Evolutionary conservation across 2,329 filamentous ascomycete genomes (phyloP).

Genomic region (Colletotrichum sp.): DNA sequence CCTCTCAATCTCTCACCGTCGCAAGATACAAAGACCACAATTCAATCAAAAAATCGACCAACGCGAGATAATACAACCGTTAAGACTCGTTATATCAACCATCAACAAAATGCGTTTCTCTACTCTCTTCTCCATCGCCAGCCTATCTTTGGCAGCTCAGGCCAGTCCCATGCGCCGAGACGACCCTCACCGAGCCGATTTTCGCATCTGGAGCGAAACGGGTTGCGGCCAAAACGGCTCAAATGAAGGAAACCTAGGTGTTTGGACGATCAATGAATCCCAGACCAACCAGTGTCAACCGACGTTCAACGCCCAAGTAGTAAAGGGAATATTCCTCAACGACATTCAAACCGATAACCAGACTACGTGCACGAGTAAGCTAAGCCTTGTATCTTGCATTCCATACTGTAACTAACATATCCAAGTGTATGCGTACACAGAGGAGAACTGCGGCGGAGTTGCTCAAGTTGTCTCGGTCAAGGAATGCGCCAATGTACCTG

Average conservation of each 20-base stretch:
- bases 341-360: not conserved
- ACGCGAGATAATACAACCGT: not conserved
- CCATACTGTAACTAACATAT: not conserved
- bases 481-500: not conserved
- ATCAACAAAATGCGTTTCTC: not conserved
- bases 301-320: not conserved
- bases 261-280: conserved; percentile 2
- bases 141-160: not conserved
- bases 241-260: not conserved
- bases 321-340: not conserved
- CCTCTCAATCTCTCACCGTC: not conserved
- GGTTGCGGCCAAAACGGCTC: not conserved
- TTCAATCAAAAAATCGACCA: not conserved
- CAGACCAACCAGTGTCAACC: not conserved
- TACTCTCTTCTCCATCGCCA: not conserved
- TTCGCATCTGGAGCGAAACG: conserved; percentile 7
- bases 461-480: not conserved
- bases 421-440: not conserved
- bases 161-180: not conserved
- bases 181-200: not conserved
- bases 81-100: not conserved
- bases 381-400: not conserved
- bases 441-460: not conserved
- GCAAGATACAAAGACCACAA: not conserved
- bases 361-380: not conserved